Evolutionary conservation across 2,329 filamentous ascomycete genomes (phyloP).

Genomic region (Venturia effusa): DNA sequence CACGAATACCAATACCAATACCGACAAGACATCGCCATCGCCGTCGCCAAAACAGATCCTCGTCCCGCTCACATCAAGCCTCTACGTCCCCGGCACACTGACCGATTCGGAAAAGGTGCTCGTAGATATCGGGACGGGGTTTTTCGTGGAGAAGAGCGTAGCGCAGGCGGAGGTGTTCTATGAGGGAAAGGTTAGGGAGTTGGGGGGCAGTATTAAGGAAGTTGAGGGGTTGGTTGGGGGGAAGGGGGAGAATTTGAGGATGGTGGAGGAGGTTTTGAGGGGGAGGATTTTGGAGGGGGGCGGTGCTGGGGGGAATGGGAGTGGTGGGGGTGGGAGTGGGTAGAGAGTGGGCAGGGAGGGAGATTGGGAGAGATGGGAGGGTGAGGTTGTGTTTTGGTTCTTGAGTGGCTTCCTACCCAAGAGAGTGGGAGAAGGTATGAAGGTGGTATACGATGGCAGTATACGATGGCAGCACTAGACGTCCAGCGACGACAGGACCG

Average conservation of each 20-base stretch:
- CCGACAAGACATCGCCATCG: neutral
- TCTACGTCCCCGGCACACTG: conserved; percentile 82
- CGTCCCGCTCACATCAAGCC: conserved; percentile 86
- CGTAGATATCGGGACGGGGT: conserved; percentile 89
- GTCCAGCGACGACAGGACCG: too few species aligned
- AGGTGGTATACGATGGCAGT: too few species aligned
- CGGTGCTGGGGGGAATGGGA: neutral
- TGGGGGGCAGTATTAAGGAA: conserved; percentile 54
- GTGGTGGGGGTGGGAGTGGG: neutral
- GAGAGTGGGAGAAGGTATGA: too few species aligned
- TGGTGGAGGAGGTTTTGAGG: conserved; percentile 61
- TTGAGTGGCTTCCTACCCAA: too few species aligned
- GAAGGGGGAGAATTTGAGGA: conserved; percentile 74
- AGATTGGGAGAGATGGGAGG: neutral
- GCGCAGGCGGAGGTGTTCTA: conserved; percentile 57
- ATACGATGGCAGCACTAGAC: too few species aligned
- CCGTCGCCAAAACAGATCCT: conserved; percentile 44
- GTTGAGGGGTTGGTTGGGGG: conserved; percentile 57
- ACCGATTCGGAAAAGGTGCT: conserved; percentile 66
- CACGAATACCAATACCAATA: neutral
- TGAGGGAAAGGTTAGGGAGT: conserved; percentile 53
- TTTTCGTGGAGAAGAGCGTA: conserved; percentile 77
- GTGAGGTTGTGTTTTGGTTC: neutral
- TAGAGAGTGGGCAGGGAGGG: neutral
- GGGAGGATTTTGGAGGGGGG: neutral